Evolutionary conservation across 2,329 filamentous ascomycete genomes (phyloP).

Genomic region (Beauveria caledonica): DNA sequence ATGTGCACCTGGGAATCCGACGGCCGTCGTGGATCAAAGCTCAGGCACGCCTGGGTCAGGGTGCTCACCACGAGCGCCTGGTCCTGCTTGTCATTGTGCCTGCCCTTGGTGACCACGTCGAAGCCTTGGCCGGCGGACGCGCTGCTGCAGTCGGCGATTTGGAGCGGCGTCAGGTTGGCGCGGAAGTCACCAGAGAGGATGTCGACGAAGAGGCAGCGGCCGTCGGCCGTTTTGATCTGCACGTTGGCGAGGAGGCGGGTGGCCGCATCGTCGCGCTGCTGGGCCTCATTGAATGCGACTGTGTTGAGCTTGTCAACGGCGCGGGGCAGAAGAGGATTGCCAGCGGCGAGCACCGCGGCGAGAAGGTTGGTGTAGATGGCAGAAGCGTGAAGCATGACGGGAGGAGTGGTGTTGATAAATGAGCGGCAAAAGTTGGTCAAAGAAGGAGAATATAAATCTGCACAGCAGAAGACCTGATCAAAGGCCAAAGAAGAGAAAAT

Average conservation of each 20-base stretch:
- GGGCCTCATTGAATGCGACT: slow-evolving; percentile 31
- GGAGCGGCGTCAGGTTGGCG: slow-evolving; percentile 38
- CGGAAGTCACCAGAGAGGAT: slow-evolving; percentile 39
- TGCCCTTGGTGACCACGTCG: slow-evolving; percentile 41
- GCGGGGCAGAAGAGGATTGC: slow-evolving; percentile 22
- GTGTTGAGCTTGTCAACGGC: slow-evolving; percentile 34
- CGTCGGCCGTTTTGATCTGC: slow-evolving; percentile 37
- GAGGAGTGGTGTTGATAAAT: slow-evolving; percentile 9
- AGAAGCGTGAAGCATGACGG: slow-evolving; percentile 15
- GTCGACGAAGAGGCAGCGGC: slow-evolving; percentile 38
- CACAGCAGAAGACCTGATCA: slow-evolving; percentile 22
- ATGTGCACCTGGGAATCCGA: slow-evolving; percentile 45
- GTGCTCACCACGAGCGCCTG: slow-evolving; percentile 47
- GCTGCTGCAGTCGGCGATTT: slow-evolving; percentile 34
- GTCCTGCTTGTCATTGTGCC: slow-evolving; percentile 39
- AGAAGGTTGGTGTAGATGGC: slow-evolving; percentile 9
- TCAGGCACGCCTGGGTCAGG: slow-evolving; percentile 49
- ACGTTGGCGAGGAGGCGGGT: slow-evolving; percentile 35
- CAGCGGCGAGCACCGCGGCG: slow-evolving; percentile 19
- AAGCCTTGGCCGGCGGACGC: slow-evolving; percentile 33
- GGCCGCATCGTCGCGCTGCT: slow-evolving; percentile 35
- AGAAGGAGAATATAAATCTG: slow-evolving; percentile 23
- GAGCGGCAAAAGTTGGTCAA: background rate
- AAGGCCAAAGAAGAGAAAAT: slow-evolving; percentile 10
- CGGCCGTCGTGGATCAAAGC: slow-evolving; percentile 45